Percentiles rank a stretch among this genome's conserved stretches.
Evolutionary conservation across 768 basidiomycete species (phyloP).

Genomic region (Mycena olivaceomarginata): DNA sequence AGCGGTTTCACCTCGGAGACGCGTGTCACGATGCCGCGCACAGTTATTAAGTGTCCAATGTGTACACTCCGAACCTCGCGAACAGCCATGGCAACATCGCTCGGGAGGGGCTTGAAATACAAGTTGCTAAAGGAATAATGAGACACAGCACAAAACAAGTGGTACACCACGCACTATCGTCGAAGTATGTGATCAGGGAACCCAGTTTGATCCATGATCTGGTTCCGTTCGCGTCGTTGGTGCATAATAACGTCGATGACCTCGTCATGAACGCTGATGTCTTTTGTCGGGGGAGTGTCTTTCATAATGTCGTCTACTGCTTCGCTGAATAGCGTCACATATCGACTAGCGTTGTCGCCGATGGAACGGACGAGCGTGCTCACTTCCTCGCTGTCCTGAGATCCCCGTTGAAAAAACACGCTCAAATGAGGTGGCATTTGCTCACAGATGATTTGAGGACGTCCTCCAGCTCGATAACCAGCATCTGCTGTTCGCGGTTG

Average conservation of each 20-base stretch:
- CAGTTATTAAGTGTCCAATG: slow-evolving; percentile 95
- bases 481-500: slow-evolving; percentile 94
- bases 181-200: slow-evolving; percentile 95
- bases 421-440: slow-evolving; percentile 22
- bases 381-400: slow-evolving; percentile 81
- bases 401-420: slow-evolving; percentile 30
- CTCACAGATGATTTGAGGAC: slow-evolving; percentile 75
- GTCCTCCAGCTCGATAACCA: slow-evolving; percentile 94
- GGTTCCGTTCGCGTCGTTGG: slow-evolving; percentile 93
- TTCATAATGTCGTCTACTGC: slow-evolving; percentile 91
- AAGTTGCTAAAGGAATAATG: slow-evolving; percentile 79
- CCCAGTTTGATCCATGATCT: slow-evolving; percentile 83
- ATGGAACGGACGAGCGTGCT: slow-evolving; percentile 89
- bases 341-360: slow-evolving; percentile 90
- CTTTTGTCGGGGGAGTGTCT: slow-evolving; percentile 86
- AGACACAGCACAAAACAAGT: slow-evolving; percentile 35
- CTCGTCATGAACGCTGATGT: slow-evolving; percentile 93
- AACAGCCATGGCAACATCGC: slow-evolving; percentile 88
- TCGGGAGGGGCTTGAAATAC: slow-evolving; percentile 93
- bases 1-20: slow-evolving; percentile 99
- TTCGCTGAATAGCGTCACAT: slow-evolving; percentile 91
- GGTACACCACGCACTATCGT: slow-evolving; percentile 86
- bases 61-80: slow-evolving; percentile 91
- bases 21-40: slow-evolving; percentile 98
- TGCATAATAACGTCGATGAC: slow-evolving; percentile 98